These are phyloP conservation scores for Metarhizium humberi DNA, from an alignment of 2,329 filamentous ascomycete genomes.

Conservation along the genomic window DNA sequence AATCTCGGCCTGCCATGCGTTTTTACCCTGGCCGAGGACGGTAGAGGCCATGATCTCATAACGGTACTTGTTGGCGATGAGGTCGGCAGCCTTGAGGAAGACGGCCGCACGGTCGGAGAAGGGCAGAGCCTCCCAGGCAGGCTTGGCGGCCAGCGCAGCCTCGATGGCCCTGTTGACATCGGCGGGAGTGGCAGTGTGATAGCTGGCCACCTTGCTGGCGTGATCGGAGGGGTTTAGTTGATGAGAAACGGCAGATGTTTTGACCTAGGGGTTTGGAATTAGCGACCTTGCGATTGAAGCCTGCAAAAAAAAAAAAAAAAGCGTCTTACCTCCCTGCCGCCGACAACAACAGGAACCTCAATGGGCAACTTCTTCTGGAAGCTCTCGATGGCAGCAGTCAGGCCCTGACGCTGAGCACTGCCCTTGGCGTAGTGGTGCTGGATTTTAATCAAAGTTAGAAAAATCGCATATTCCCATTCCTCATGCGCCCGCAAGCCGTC, in stretches of 20 bases:
- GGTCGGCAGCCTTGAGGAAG: slow-evolving; percentile 91
- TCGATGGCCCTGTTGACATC: slow-evolving; percentile 77
- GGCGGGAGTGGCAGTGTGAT: slow-evolving; percentile 68
- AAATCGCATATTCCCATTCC: not conserved
- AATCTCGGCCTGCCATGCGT: slow-evolving; percentile 98
- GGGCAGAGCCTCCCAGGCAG: slow-evolving; percentile 74
- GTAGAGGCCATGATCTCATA: slow-evolving; percentile 96
- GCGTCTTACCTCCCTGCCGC: slow-evolving; percentile 63
- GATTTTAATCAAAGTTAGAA: not conserved
- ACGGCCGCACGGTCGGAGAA: slow-evolving; percentile 87
- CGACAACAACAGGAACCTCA: slow-evolving; percentile 74
- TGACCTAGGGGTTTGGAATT: slow-evolving; percentile 41
- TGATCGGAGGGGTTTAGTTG: slow-evolving; percentile 83
- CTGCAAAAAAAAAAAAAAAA: not conserved
- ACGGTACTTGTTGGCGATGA: slow-evolving; percentile 85
- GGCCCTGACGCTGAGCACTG: slow-evolving; percentile 66
- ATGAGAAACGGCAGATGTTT: slow-evolving; percentile 51
- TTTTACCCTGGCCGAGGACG: slow-evolving; percentile 96
- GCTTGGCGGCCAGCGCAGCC: slow-evolving; percentile 75
- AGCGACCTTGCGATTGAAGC: not conserved
- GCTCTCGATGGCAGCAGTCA: slow-evolving; percentile 63
- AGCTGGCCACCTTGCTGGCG: slow-evolving; percentile 65
- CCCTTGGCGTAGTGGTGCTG: slow-evolving; percentile 86
- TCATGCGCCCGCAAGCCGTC: not conserved
- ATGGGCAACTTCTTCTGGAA: slow-evolving; percentile 62